Evolutionary conservation across 2,329 filamentous ascomycete species (phyloP), one percentile per base, ranked within the genome.

Genomic region (Apiospora arundinis): DNA sequence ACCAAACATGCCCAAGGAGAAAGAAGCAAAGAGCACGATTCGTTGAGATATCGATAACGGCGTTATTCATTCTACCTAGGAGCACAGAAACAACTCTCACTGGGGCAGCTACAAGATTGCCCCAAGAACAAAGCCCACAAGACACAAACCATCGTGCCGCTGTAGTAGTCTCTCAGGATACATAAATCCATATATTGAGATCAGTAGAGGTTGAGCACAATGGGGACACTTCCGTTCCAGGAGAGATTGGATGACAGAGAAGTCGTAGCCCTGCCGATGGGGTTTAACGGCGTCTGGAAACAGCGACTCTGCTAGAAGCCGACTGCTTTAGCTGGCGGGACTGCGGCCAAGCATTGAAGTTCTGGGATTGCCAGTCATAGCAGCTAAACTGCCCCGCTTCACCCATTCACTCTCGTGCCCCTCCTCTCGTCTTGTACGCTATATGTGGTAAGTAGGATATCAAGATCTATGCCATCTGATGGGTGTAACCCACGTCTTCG

Each of bases 281-380:
- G 48, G 48, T 49, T 49, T 25, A 49, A 49, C n/a, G 48, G 21
- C 48, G n/a, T 49, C 48, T 49, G 48, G 48, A 49, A 49, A 49
- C 48, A 49, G 48, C n/a, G 48, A 49, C 48, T 49, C 48, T 25
- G 48, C 48, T 23, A 25, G 48, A 49, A 49, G 23, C 48, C 48
- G 48, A 49, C 46, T 49, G 48, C 48, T 49, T 49, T 25, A 25
- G 48, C n/a, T 49, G n/a, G 48, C 48, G 48, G n/a, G 48, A 25
- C n/a, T 49, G 48, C 48, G 48, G n/a, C 48, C n/a, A 49, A 49
- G n/a, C 48, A 49, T 49, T 49, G 48, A 25, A 49, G 48, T 49
- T 49, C 48, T 49, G n/a, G 48, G 48, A 25, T 49, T 49, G 48
- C 21, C 48, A 49, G 48, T 49, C n/a, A 25, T n/a, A 49, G n/a